Base-by-base conservation (phyloP, 2,329 filamentous ascomycete genomes). In the Hypoxylon sp. region DNA sequence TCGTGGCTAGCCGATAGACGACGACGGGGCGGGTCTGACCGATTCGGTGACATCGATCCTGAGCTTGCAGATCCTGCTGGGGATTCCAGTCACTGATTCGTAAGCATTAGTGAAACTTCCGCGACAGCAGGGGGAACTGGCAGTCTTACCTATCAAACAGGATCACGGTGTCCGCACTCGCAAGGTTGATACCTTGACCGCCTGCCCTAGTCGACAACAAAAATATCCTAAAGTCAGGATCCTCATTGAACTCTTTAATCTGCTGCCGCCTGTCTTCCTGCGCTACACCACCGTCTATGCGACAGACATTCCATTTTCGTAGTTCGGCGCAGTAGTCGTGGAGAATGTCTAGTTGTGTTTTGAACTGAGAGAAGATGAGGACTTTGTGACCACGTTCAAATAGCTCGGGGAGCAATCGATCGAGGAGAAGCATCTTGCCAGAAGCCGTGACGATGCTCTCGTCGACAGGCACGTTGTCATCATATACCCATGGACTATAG, bases 291-390 rank as follows among this genome's bases (percentile, higher is more conserved):
- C 95, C 95, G 71, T 98, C 95, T 56, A 99, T 97, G 5, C 95
- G 92, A 73, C 94, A 97, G 22, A 91, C 85, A 1, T 89, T 86
- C 92, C 93, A 97, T 1, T 82, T 80, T 6, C 92, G 89, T 1
- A 98, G 84, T n/a, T 89, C 85, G 3, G 80, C 81, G 48, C 93
- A 93, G 79, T 97, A 99, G 57, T 94, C 91, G 66, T 96, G 88
- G 0, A 99, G 82, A 1, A 99, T 91, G 72, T 98, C 93, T 0
- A 99, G 87, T 67, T 97, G 94, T 0, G 91, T 97, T 60, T 94
- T 96, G 80, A 99, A 99, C 74, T 99, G 95, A 0, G 92, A 96
- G 78, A 99, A 99, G 53, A 99, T 93, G 47, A 99, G 86, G 26
- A 98, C 90, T 74, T 98, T 98, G 80, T 97, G 94, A 3, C 87